These are phyloP conservation scores for Lolium multiflorum DNA, from an alignment of 176 grass and related monocot species.

Conservation along the genomic window DNA sequence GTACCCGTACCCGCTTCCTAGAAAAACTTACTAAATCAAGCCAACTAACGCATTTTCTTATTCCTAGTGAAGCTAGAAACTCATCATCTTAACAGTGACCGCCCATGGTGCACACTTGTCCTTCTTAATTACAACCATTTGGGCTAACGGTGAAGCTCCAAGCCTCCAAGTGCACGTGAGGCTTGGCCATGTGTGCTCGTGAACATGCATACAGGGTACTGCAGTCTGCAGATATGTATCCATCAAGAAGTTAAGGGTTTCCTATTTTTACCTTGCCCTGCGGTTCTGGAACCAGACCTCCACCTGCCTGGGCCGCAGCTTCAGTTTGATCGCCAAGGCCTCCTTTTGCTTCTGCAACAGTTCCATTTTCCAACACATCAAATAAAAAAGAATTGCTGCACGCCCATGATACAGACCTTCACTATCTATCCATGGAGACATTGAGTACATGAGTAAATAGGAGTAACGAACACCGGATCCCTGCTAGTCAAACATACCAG, in stretches of 20 bases:
- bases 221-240: too few species aligned
- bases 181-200: neutral
- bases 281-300: conserved; percentile 99
- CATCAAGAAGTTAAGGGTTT: neutral
- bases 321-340: conserved; percentile 83
- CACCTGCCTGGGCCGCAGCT: conserved; percentile 89
- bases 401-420: conserved; percentile 27
- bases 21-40: neutral
- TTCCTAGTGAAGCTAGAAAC: neutral
- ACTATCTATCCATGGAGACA: neutral
- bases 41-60: neutral
- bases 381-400: conserved; percentile 23
- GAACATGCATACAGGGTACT: neutral
- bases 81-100: neutral
- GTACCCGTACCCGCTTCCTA: neutral
- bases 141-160: neutral
- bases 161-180: conserved; percentile 7
- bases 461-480: conserved; percentile 8
- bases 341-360: conserved; percentile 95
- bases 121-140: too few species aligned
- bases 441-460: conserved; percentile 30
- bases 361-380: conserved; percentile 59
- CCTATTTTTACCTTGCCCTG: conserved; percentile 75
- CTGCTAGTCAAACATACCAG: conserved; percentile 37
- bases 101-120: neutral